Evolutionary conservation across 2,329 filamentous ascomycete species (phyloP), one percentile per base, ranked within the genome.

Genomic region (Botrytis cinerea): DNA sequence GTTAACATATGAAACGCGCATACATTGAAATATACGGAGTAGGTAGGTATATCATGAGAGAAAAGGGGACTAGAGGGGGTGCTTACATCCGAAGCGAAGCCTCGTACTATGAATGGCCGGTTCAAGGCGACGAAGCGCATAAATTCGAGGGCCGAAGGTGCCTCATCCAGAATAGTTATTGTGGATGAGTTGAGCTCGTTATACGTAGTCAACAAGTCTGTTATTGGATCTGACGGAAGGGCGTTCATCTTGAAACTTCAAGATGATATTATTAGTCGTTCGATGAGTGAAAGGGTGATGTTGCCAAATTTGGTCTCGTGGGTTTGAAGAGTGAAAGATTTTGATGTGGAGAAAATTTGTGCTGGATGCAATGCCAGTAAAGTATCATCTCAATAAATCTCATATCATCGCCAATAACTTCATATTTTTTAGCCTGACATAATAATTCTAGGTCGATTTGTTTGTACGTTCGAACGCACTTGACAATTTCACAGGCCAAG

Each of bases 61-160:
- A 2, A 68, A 68, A 25, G 22, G 22, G 6, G 16, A 28, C 12
- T 43, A 8, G 45, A 43, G 14, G 20, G 32, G 3, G 4, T 48
- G 8, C 64, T 61, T 62, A 73, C 71, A 51, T 85, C 81, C 0
- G 79, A 79, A 1, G 91, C 91, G 4, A 86, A 92, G 14, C 86
- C 83, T 54, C 91, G 86, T 43, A 95, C 84, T 4, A 95, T 87
- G 77, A 95, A 95, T 0, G 93, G 93, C 1, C 89, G 87, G 80
- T 95, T 96, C 51, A 85, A 86, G 25, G 91, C 87, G 32, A 95
- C 92, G 81, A 90, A 91, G 78, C 92, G 88, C 89, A 94, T 92
- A 80, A 95, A 95, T 79, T 95, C 91, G 9, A 96, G 86, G 0
- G 93, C 88, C 43, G 90, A 92, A 6, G 93, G 93, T 67, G 91